These are phyloP conservation scores for Zanthoxylum bungeanum DNA, from an alignment of 345 rosid species.

Conservation along the genomic window DNA sequence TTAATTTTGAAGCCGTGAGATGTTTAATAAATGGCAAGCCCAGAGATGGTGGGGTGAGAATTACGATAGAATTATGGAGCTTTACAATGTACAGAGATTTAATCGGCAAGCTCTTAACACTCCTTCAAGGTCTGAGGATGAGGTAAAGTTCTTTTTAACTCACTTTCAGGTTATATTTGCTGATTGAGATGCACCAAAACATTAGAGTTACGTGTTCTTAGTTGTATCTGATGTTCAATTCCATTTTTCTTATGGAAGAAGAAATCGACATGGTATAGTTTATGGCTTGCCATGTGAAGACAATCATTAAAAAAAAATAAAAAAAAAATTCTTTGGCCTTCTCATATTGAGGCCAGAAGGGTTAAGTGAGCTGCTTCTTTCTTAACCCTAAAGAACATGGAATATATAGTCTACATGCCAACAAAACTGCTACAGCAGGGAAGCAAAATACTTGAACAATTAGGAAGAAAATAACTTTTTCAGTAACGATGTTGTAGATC, in stretches of 20 bases:
- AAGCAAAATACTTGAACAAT: neutral
- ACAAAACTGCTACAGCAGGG: neutral
- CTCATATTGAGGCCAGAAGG: neutral
- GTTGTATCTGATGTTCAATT: neutral
- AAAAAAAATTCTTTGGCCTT: neutral
- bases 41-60: slow-evolving; percentile 99
- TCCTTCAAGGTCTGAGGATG: slow-evolving; percentile 89
- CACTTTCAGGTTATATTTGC: neutral
- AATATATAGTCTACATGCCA: neutral
- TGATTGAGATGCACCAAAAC: neutral
- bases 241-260: neutral
- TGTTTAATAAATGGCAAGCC: slow-evolving; percentile 97
- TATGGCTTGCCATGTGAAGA: too few relatives aligned
- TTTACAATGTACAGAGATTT: slow-evolving; percentile 94
- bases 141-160: slow-evolving; percentile 34
- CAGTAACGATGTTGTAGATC: neutral
- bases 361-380: neutral
- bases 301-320: too few relatives aligned
- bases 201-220: neutral
- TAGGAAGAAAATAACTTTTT: neutral
- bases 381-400: neutral
- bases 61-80: slow-evolving; percentile 90
- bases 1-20: slow-evolving; percentile 73
- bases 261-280: neutral
- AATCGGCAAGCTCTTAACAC: slow-evolving; percentile 92